Base-by-base conservation (phyloP, 2,329 filamentous ascomycete genomes). In the Rasamsonia emersonii region DNA sequence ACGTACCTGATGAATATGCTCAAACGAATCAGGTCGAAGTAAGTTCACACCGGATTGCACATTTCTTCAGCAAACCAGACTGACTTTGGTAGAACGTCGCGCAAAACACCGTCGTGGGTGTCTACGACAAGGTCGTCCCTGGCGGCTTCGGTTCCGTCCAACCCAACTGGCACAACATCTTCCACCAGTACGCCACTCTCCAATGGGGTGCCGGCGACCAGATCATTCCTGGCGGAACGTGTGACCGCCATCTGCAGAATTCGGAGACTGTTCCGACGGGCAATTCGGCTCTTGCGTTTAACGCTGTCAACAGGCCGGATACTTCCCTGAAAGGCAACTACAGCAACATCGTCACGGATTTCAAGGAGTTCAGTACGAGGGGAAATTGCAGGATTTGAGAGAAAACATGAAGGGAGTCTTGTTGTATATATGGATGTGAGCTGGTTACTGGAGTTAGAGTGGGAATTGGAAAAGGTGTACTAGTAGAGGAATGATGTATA, bases 181-280 rank as follows among this genome's bases (percentile, higher is more conserved):
- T 36, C 24, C 33, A 36, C 15, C 33, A 31, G 17, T 36, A 36
- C 23, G 23, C 33, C 18, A 36, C 33, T 8, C 13, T 36, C 2
- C 33, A 36, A 6, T 16, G 15, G 21, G 31, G 23, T 19, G 33
- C 33, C 9, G 33, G 33, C 4, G 7, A 23, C 14, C 33, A 31
- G 18, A 31, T 36, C 9, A 13, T 36, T 9, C 33, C 33, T 9
- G 33, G 33, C 9, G 33, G 33, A 13, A 18, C 10, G 6, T 36
- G 33, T 10, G 18, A 31, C 24, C 33, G 33, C 18, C 28, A 36
- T 27, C 28, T 36, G 11, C 16, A 13, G 9, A 31, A 35, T n/a
- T 35, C 33, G 1, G 27, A 30, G 17, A 16, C 21, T 21, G 33
- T 36, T 11, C 24, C 33, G 5, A 36, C 33, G 5, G 31, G 14